These are phyloP conservation scores for Talaromyces rugulosus DNA, from an alignment of 2,329 filamentous ascomycete species.

Conservation along the genomic window DNA sequence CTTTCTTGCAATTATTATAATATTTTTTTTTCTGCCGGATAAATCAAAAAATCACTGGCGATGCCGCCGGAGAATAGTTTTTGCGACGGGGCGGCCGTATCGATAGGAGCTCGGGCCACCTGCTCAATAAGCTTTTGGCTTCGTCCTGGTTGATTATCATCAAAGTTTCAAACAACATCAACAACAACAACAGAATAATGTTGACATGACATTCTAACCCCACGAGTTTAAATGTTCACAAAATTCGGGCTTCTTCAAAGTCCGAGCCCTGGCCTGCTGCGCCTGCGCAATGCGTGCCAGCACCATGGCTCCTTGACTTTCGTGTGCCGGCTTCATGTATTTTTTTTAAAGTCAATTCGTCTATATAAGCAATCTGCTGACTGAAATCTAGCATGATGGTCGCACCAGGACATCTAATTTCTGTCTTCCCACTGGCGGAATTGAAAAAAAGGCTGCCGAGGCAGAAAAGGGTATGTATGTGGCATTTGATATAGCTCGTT, in stretches of 20 bases:
- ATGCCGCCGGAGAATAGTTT: conserved; percentile 26
- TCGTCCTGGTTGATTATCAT: background rate
- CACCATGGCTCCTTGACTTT: conserved; percentile 16
- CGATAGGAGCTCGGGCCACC: conserved; percentile 13
- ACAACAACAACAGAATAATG: background rate
- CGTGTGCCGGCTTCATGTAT: conserved; percentile 35
- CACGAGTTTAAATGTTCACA: conserved; percentile 17
- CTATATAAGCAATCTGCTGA: conserved; percentile 1
- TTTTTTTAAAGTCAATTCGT: conserved; percentile 5
- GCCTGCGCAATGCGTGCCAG: conserved; percentile 22
- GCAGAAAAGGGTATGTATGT: conserved; percentile 39
- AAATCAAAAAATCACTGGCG: conserved; percentile 18
- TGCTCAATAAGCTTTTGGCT: background rate
- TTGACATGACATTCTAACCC: background rate
- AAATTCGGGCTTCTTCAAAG: conserved; percentile 22
- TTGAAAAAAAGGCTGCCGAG: conserved; percentile 51
- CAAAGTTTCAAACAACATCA: background rate
- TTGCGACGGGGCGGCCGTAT: conserved; percentile 12
- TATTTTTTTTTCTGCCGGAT: conserved; percentile 28
- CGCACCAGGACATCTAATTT: conserved; percentile 64
- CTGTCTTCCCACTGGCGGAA: conserved; percentile 74
- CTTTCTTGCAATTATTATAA: conserved; percentile 3
- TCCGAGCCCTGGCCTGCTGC: conserved; percentile 21
- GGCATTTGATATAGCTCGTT: background rate
- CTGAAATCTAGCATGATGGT: conserved; percentile 46